Base-by-base conservation (phyloP, 2,329 filamentous ascomycete genomes). In the Cryphonectria radicalis region DNA sequence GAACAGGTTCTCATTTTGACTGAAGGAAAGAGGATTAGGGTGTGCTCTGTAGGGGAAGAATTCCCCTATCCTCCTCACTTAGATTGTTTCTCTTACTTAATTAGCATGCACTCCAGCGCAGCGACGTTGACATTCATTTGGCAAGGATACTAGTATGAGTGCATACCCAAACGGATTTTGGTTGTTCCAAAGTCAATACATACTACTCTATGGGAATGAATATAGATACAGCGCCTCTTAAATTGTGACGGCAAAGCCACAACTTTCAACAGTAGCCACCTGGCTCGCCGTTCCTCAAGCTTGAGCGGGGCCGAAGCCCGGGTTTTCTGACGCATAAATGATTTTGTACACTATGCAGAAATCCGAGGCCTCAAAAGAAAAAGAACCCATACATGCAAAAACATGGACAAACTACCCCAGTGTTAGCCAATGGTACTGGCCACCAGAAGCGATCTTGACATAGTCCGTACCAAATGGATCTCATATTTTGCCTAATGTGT, bases 41-140 rank as follows among this genome's bases (percentile, higher is more conserved):
- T 35, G 13, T 19, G 5, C n/a, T 32, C 7, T 50, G 8, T 11
- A 50, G 22, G 46, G 46, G 19, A 35, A 28, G 19, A 35, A 28
- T 59, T 11, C 13, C 53, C 10, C 4, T 57, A 5, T 28, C 28
- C 28, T 28, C 25, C 10, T 17, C 14, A 59, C 13, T 19, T 22
- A 14, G 55, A 4, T 59, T 59, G 28, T 35, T 13, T 57, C 46
- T 53, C 6, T 57, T 22, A 32, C 19, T 57, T 46, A 5, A 40
- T 57, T 46, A 57, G 40, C 35, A 50, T 32, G 7, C 42, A 22
- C 42, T 62, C 53, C 65, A 65, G 50, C 53, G 53, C 50, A 68
- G 66, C 69, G 62, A 62, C 66, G 32, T 66, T 65, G 66, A 62
- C 69, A 59, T 66, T 65, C 50, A 19, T 59, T 70, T 63, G 14